Conservation (phyloP, 331 rosid species). For the Quercus lobata region DNA sequence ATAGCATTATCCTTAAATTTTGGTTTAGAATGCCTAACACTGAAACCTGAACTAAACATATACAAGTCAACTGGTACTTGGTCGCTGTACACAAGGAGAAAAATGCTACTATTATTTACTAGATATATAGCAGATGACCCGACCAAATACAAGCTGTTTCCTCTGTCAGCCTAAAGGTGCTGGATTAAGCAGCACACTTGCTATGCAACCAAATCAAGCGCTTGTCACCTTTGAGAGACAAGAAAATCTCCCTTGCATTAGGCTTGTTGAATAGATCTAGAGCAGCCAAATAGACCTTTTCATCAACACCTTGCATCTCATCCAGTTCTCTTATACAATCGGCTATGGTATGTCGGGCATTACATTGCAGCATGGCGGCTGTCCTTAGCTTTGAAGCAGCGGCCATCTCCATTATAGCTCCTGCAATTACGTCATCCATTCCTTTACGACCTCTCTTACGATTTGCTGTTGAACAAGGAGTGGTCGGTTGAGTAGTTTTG, state of each 20-base stretch:
- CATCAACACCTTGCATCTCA: constrained; percentile 55
- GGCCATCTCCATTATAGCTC: constrained; percentile 77
- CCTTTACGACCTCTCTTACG: constrained; percentile 73
- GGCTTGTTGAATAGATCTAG: constrained; percentile 66
- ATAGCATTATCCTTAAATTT: neutral
- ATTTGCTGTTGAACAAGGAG: constrained; percentile 27
- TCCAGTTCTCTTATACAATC: constrained; percentile 68
- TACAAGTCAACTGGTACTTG: neutral
- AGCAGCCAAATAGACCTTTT: constrained; percentile 59
- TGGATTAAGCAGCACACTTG: constrained; percentile 39
- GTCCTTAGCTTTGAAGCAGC: constrained; percentile 67
- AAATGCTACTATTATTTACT: neutral
- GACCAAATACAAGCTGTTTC: neutral
- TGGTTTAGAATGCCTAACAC: neutral
- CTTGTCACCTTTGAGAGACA: constrained; percentile 61
- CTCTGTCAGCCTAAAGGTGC: constrained; percentile 11
- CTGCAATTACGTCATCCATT: constrained; percentile 56
- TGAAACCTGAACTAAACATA: neutral
- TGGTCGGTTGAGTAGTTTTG: constrained; percentile 37
- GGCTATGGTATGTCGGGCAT: constrained; percentile 45
- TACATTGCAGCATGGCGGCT: constrained; percentile 51
- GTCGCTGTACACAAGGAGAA: neutral
- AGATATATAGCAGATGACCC: neutral
- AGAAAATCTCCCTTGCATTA: constrained; percentile 65
- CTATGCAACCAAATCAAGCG: constrained; percentile 66